Evolutionary conservation across 2,329 filamentous ascomycete genomes (phyloP).

Genomic region (Venturia effusa): DNA sequence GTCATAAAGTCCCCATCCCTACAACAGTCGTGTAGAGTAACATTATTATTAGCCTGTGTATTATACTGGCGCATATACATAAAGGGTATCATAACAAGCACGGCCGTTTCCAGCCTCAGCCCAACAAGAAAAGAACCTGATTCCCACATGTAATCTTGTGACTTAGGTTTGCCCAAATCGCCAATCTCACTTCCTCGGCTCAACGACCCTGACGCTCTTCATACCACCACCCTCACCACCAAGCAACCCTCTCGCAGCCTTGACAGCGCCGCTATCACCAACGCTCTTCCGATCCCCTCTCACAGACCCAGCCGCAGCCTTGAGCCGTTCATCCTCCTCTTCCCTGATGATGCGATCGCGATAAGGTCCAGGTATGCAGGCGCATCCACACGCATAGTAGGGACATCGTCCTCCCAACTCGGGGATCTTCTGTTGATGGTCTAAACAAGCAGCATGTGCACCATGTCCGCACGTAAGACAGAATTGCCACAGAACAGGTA

Average conservation of each 20-base stretch:
- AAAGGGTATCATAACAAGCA: not conserved
- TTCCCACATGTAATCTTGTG: not conserved
- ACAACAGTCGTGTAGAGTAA: too few relatives aligned
- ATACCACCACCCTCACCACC: constrained; percentile 15
- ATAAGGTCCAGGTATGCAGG: constrained; percentile 42
- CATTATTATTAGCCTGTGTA: too few relatives aligned
- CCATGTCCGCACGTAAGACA: constrained; percentile 52
- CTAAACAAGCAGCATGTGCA: constrained; percentile 47
- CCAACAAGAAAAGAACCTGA: not conserved
- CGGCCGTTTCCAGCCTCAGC: not conserved
- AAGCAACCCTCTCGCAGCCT: constrained; percentile 25
- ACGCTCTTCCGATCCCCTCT: constrained; percentile 33
- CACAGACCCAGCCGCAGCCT: constrained; percentile 24
- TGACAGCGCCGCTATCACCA: constrained; percentile 32
- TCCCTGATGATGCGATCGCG: constrained; percentile 24
- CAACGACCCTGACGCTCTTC: constrained; percentile 23
- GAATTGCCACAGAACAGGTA: constrained; percentile 39
- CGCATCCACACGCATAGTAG: constrained; percentile 48
- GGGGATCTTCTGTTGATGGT: constrained; percentile 42
- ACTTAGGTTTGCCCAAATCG: not conserved
- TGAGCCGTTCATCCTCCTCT: constrained; percentile 21
- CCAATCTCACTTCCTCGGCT: constrained; percentile 5
- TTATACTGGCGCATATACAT: not conserved
- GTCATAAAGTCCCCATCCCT: too few relatives aligned
- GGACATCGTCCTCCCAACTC: constrained; percentile 45